phyloP scores from a whole-genome alignment of 2,329 filamentous ascomycete species.

The Emmonsiellopsis sp. region DNA sequence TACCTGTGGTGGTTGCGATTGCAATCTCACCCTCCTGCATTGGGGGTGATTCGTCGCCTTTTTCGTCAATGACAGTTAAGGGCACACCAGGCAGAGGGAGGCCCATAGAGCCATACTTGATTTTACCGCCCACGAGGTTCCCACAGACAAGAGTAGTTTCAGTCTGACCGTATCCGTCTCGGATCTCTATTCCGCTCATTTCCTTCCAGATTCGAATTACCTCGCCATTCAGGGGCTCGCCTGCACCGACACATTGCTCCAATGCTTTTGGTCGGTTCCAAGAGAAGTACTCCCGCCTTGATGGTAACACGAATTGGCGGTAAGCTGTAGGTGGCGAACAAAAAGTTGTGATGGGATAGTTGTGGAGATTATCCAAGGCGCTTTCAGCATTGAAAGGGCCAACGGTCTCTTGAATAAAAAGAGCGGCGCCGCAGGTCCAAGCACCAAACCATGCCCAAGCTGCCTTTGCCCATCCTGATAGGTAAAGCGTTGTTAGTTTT shows the following conservation, averaged over 20 bases:
- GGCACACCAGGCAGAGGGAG: slow-evolving; percentile 30
- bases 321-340: slow-evolving; percentile 35
- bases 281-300: slow-evolving; percentile 20
- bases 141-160: slow-evolving; percentile 33
- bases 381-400: slow-evolving; percentile 23
- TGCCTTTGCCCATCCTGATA: slow-evolving; percentile 32
- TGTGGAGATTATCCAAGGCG: slow-evolving; percentile 25
- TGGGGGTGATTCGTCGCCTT: slow-evolving; percentile 19
- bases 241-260: slow-evolving; percentile 30
- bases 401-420: slow-evolving; percentile 34
- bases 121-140: slow-evolving; percentile 26
- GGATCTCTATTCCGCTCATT: slow-evolving; percentile 28
- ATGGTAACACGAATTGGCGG: slow-evolving; percentile 30
- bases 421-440: slow-evolving; percentile 33
- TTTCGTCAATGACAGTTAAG: slow-evolving; percentile 23
- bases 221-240: slow-evolving; percentile 33
- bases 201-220: slow-evolving; percentile 30
- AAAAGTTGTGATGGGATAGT: slow-evolving; percentile 33
- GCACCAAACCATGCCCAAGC: slow-evolving; percentile 33
- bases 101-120: slow-evolving; percentile 33
- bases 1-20: slow-evolving; percentile 14
- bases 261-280: slow-evolving; percentile 21
- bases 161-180: slow-evolving; percentile 34
- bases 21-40: slow-evolving; percentile 32
- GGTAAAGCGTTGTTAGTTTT: slow-evolving; percentile 3